A percentile compares a stretch with the other conserved stretches of the same genome.
Evolutionary conservation across 345 rosid species (phyloP).

Genomic region (Arabidopsis thaliana): DNA sequence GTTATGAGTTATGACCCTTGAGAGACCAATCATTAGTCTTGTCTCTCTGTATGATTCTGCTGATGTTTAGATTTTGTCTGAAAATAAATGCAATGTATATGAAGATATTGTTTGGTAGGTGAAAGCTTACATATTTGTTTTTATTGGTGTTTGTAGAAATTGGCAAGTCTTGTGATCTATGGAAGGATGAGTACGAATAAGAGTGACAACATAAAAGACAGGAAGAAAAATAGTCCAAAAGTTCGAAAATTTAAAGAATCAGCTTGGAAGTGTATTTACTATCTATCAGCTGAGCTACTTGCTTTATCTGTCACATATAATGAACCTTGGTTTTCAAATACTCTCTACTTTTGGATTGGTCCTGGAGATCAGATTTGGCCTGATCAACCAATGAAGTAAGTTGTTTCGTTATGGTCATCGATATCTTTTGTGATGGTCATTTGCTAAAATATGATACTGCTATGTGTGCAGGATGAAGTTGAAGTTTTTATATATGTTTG

Average conservation of each 20-base stretch:
- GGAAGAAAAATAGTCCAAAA: slow-evolving; percentile 52
- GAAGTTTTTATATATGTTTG: slow-evolving; percentile 84
- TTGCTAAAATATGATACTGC: not conserved
- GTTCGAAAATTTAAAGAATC: slow-evolving; percentile 91
- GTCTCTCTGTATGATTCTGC: slow-evolving; percentile 1
- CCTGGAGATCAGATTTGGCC: slow-evolving; percentile 98
- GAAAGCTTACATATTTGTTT: not conserved
- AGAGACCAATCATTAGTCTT: slow-evolving; percentile 25
- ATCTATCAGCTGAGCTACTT: slow-evolving; percentile 79
- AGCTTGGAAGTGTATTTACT: slow-evolving; percentile 93
- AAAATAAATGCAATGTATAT: slow-evolving; percentile 1
- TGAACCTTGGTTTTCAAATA: slow-evolving; percentile 89
- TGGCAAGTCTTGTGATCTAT: slow-evolving; percentile 62
- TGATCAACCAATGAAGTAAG: slow-evolving; percentile 84
- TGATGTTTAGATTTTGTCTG: slow-evolving; percentile 6
- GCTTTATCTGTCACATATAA: slow-evolving; percentile 73
- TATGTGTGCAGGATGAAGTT: slow-evolving; percentile 75
- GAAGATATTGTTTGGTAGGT: not conserved
- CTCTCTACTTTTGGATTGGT: slow-evolving; percentile 87
- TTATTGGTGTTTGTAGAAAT: slow-evolving; percentile 54
- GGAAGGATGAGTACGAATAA: slow-evolving; percentile 49
- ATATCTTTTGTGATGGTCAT: not conserved
- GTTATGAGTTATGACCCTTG: slow-evolving; percentile 11
- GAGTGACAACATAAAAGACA: slow-evolving; percentile 45
- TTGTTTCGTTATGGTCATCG: not conserved